Evolutionary conservation across 345 rosid species (phyloP).

Genomic region (Eutrema heterophyllum): DNA sequence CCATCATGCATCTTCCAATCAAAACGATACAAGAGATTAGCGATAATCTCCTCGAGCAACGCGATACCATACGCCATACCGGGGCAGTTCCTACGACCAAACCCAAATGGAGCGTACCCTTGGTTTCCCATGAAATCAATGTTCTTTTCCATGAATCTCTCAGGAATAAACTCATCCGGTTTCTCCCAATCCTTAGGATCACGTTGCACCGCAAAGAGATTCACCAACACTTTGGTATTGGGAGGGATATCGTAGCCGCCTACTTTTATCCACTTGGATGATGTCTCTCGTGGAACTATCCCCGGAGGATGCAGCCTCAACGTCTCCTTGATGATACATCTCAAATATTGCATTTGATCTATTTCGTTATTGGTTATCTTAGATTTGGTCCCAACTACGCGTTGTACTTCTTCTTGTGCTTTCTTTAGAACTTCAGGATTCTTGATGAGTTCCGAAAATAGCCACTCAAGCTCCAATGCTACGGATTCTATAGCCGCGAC

Average conservation of each 20-base stretch:
- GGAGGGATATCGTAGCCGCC: conserved; percentile 28
- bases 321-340: conserved; percentile 27
- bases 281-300: conserved; percentile 14
- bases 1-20: conserved; percentile 28
- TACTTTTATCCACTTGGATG: conserved; percentile 6
- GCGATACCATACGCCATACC: conserved; percentile 24
- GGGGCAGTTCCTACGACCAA: conserved; percentile 30
- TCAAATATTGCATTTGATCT: conserved; percentile 28
- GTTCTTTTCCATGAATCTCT: conserved; percentile 16
- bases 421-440: conserved; percentile 16
- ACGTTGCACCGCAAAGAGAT: conserved; percentile 21
- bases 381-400: conserved; percentile 17
- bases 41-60: conserved; percentile 16
- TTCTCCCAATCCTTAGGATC: conserved; percentile 31
- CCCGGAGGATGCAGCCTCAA: conserved; percentile 28
- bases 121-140: conserved; percentile 26
- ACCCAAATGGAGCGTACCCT: conserved; percentile 28
- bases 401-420: conserved; percentile 28
- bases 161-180: conserved; percentile 28
- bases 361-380: conserved; percentile 14
- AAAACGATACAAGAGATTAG: conserved; percentile 21
- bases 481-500: conserved; percentile 27
- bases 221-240: conserved; percentile 19
- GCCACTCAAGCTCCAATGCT: conserved; percentile 26
- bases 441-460: conserved; percentile 24